Base-by-base conservation (phyloP, 495 filamentous ascomycete genomes). In the Symbiotaphrina buchneri region DNA sequence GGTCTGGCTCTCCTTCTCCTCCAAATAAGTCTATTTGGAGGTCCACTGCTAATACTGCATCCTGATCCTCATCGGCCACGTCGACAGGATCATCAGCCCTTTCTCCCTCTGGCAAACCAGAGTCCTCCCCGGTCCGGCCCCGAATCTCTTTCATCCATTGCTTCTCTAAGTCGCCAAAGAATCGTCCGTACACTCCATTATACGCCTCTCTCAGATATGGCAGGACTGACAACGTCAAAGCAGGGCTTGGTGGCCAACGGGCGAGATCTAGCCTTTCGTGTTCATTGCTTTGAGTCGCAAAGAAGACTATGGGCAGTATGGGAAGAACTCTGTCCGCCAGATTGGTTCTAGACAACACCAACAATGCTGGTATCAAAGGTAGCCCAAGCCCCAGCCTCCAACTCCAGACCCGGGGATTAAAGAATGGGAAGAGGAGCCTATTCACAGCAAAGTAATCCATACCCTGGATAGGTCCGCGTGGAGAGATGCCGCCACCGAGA, bases 241-340 rank as follows among this genome's bases (percentile, higher is more conserved):
- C 58, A 2, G 74, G 63, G 15, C 68, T 77, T 0, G 77, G 77
- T 10, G 80, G 80, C 80, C 80, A 91, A 10, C 60, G 37, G 13
- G 56, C 47, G 7, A 56, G 37, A 4, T 55, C 48, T 7, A 56
- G 42, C n/a, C 59, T 51, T 7, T 58, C 47, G 1, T 44, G 44
- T 5, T 47, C 36, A 0, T 58, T 55, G 22, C 47, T 49, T 28
- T 58, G 53, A 7, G 56, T 59, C 8, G 59, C 59, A 43, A 71
- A 65, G 43, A 71, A 74, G 19, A 70, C 41, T 17, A 77, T 57
- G 1, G 71, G 69, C 15, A 75, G 48, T 11, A 71, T 56, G 3
- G 74, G 65, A 27, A 76, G 55, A 3, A 71, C 41, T 6, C 55
- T 54, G 39, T 75, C 68, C 5, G 59, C 65, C 23, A 67, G 52